Percentiles rank a stretch among this genome's conserved stretches.
Evolutionary conservation across 1,139 yeast genomes (phyloP).

Genomic region (Hemisphaericaspora xylanilytica): DNA sequence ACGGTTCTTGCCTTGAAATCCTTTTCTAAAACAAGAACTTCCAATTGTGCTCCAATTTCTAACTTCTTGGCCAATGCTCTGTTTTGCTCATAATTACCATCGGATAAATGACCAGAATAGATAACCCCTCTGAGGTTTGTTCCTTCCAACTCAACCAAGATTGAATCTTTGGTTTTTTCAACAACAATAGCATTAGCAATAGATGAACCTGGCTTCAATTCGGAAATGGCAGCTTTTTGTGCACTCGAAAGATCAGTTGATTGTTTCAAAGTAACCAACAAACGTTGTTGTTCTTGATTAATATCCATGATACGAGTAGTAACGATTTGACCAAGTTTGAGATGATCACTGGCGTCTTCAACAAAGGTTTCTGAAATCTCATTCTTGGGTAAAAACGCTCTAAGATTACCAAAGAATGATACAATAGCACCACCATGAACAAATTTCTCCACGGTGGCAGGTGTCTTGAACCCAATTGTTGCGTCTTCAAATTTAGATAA

Average conservation of each 20-base stretch:
- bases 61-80: slow-evolving; percentile 59
- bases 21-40: slow-evolving; percentile 66
- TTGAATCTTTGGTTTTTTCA: slow-evolving; percentile 73
- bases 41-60: slow-evolving; percentile 57
- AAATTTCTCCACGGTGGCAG: slow-evolving; percentile 74
- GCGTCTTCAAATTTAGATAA: slow-evolving; percentile 52
- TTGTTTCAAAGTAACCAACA: slow-evolving; percentile 73
- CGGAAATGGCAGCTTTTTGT: slow-evolving; percentile 49
- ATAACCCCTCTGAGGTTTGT: slow-evolving; percentile 68
- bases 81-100: slow-evolving; percentile 71
- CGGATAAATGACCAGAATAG: slow-evolving; percentile 71
- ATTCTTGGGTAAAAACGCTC: slow-evolving; percentile 78
- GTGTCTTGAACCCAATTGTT: slow-evolving; percentile 57
- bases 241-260: slow-evolving; percentile 50
- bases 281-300: slow-evolving; percentile 52
- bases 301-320: slow-evolving; percentile 62
- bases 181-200: slow-evolving; percentile 61
- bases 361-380: slow-evolving; percentile 92
- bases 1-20: slow-evolving; percentile 60
- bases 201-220: slow-evolving; percentile 60
- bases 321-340: slow-evolving; percentile 83
- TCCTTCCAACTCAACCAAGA: slow-evolving; percentile 62
- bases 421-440: slow-evolving; percentile 78
- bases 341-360: slow-evolving; percentile 70
- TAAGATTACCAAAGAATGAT: slow-evolving; percentile 74